Evolutionary conservation across 2,329 filamentous ascomycete genomes (phyloP).

Genomic region (Lachnellula cervina): DNA sequence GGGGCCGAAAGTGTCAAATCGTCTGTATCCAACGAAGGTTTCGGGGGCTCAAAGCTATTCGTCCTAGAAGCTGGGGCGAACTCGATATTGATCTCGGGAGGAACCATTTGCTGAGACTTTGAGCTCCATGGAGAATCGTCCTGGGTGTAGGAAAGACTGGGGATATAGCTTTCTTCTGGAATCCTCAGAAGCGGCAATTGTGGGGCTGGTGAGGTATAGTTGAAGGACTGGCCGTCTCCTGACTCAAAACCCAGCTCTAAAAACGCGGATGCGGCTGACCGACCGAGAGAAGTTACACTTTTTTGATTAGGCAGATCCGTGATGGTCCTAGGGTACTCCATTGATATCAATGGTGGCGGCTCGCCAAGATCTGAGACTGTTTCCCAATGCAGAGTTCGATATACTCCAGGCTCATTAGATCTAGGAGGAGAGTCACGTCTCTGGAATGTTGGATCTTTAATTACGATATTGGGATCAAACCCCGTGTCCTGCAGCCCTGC

Average conservation of each 20-base stretch:
- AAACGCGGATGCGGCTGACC: conserved; percentile 14
- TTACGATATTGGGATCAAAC: conserved; percentile 66
- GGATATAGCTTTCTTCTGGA: conserved; percentile 26
- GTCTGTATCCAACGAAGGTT: no score
- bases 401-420: conserved; percentile 45
- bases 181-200: conserved; percentile 26
- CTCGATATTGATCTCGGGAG: no score
- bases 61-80: no score
- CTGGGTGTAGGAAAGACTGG: conserved; percentile 24
- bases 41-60: no score
- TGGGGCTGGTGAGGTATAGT: conserved; percentile 14
- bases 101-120: no score
- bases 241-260: conserved; percentile 12
- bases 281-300: conserved; percentile 8
- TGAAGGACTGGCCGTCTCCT: conserved; percentile 10
- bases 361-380: conserved; percentile 43
- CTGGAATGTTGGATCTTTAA: conserved; percentile 59
- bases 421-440: conserved; percentile 31
- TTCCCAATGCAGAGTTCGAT: conserved; percentile 46
- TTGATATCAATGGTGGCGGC: no score
- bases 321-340: neutral
- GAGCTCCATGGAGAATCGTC: conserved; percentile 30
- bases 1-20: no score
- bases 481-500: conserved; percentile 65
- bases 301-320: conserved; percentile 6